Conservation (phyloP, 176 grass and related monocot genomes). For the Melocanna baccifera region DNA sequence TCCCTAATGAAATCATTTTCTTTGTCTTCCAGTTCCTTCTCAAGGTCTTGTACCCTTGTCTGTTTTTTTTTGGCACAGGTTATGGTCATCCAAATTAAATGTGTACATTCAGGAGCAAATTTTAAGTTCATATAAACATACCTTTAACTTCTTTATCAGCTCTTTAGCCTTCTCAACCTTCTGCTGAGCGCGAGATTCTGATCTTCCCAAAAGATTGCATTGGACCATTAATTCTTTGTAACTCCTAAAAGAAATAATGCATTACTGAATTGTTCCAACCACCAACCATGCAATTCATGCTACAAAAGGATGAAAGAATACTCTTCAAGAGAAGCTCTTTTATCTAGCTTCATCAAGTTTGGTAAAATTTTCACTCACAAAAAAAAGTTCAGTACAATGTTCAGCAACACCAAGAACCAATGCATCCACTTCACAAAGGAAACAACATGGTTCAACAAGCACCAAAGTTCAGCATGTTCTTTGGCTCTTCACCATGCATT, state of each 20-base stretch:
- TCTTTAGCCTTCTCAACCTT: slow-evolving; percentile 81
- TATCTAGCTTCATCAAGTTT: neutral
- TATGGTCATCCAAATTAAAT: slow-evolving; percentile 13
- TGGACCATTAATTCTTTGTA: slow-evolving; percentile 92
- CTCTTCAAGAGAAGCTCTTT: neutral
- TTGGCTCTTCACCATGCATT: too few species aligned
- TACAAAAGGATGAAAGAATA: neutral
- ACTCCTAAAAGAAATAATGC: slow-evolving; percentile 45
- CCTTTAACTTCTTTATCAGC: slow-evolving; percentile 72
- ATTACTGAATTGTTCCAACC: slow-evolving; percentile 6
- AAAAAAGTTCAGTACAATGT: neutral
- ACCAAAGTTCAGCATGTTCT: too few species aligned
- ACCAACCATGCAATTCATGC: neutral
- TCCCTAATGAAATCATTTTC: slow-evolving; percentile 72
- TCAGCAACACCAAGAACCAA: neutral
- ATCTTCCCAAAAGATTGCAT: slow-evolving; percentile 85
- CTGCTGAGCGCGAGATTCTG: slow-evolving; percentile 56
- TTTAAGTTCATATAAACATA: slow-evolving; percentile 1
- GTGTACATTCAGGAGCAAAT: neutral
- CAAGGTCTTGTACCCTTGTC: slow-evolving; percentile 58
- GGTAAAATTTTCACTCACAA: neutral
- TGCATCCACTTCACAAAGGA: neutral
- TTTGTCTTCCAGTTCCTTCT: slow-evolving; percentile 75
- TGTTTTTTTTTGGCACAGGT: slow-evolving; percentile 25
- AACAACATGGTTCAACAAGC: too few species aligned